phyloP scores from a whole-genome alignment of 768 basidiomycete genomes.

The Russula sp. region DNA sequence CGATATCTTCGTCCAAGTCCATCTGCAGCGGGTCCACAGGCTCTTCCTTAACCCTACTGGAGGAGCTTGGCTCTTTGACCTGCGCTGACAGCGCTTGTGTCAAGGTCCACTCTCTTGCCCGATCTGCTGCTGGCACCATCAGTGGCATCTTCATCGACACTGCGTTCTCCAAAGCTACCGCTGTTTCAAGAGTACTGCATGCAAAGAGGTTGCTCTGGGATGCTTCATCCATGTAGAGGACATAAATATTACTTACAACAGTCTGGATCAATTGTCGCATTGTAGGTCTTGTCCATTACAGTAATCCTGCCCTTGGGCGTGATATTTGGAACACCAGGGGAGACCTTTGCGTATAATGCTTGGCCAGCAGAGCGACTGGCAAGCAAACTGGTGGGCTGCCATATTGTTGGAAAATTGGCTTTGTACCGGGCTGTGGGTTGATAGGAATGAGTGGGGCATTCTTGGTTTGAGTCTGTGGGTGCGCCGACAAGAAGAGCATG shows the following conservation, averaged over 20 bases:
- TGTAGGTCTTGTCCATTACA: slow-evolving; percentile 1
- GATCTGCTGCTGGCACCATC: slow-evolving; percentile 16
- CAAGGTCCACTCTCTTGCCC: slow-evolving; percentile 12
- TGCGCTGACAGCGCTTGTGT: slow-evolving; percentile 1
- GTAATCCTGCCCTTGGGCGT: slow-evolving; percentile 28
- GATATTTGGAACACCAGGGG: slow-evolving; percentile 41
- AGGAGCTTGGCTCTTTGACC: slow-evolving; percentile 2
- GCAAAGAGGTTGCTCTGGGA: neutral
- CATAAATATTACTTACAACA: slow-evolving; percentile 14
- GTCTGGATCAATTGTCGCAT: slow-evolving; percentile 16
- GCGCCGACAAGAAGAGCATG: no score
- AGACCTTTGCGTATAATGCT: slow-evolving; percentile 38
- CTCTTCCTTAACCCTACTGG: slow-evolving; percentile 37
- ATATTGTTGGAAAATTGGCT: slow-evolving; percentile 8
- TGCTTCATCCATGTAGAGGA: neutral
- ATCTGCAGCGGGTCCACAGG: slow-evolving; percentile 86
- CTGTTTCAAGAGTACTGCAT: slow-evolving; percentile 16
- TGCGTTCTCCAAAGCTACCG: slow-evolving; percentile 1
- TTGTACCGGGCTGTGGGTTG: neutral
- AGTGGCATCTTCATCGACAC: slow-evolving; percentile 1
- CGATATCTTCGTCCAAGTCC: slow-evolving; percentile 90
- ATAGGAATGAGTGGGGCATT: slow-evolving; percentile 17
- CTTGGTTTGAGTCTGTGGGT: slow-evolving; percentile 10
- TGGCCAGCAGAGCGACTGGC: slow-evolving; percentile 18
- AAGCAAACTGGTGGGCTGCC: slow-evolving; percentile 14